phyloP scores from a whole-genome alignment of 176 grass and related monocot genomes.

The Pontederia paniculata region DNA sequence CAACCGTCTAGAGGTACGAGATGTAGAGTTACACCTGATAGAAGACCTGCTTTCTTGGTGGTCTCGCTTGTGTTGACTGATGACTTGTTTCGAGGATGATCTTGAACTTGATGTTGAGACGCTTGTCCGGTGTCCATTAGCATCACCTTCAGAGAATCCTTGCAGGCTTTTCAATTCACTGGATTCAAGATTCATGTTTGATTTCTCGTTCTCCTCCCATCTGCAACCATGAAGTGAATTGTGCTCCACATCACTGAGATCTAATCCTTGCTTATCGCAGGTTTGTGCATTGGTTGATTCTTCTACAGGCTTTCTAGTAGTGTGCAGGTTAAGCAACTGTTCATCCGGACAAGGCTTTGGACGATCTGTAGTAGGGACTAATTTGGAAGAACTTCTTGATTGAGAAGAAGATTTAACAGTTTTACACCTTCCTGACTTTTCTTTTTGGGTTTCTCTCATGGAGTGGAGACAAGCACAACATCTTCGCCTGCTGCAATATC shows the following conservation, averaged over 20 bases:
- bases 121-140: not conserved
- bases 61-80: not conserved
- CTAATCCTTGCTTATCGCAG: too few relatives aligned
- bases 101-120: not conserved
- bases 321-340: too few relatives aligned
- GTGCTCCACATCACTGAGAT: too few relatives aligned
- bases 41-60: not conserved
- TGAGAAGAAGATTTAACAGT: too few relatives aligned
- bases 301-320: too few relatives aligned
- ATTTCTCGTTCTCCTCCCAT: too few relatives aligned
- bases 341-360: not conserved
- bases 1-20: too few relatives aligned
- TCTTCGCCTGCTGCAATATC: conserved; percentile 28
- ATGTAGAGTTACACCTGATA: too few relatives aligned
- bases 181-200: not conserved
- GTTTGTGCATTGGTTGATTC: too few relatives aligned
- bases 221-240: too few relatives aligned
- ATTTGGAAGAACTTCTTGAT: not conserved
- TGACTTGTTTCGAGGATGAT: not conserved
- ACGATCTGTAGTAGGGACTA: not conserved
- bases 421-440: not conserved
- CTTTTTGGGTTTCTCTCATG: conserved; percentile 9
- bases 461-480: conserved; percentile 24
- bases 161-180: too few relatives aligned
- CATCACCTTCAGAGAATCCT: too few relatives aligned